Percentiles rank a stretch among this genome's conserved stretches.
Conservation (phyloP, 305 asterid genomes). For the Fraxinus paxiana region DNA sequence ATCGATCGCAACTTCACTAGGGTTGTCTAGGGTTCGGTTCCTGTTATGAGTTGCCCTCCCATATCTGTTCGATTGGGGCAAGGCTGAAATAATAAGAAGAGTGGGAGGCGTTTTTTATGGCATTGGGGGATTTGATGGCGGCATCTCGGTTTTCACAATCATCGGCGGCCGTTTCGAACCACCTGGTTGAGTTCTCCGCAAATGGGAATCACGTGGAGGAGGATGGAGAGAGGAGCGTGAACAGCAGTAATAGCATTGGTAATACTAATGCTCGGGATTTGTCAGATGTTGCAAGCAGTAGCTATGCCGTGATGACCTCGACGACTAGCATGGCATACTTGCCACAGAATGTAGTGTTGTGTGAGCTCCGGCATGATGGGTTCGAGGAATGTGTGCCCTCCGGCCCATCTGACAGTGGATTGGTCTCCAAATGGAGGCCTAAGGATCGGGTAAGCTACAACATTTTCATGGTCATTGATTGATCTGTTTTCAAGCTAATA, state of each 20-base stretch:
- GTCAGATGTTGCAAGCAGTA: constrained; percentile 63
- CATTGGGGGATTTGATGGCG: constrained; percentile 97
- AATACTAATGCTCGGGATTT: constrained; percentile 49
- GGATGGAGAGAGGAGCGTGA: constrained; percentile 48
- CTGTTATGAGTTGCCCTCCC: constrained; percentile 63
- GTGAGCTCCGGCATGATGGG: constrained; percentile 90
- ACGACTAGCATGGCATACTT: constrained; percentile 85
- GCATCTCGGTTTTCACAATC: constrained; percentile 70
- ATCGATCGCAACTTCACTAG: constrained; percentile 24
- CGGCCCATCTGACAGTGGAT: constrained; percentile 81
- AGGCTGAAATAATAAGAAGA: constrained; percentile 42
- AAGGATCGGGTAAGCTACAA: constrained; percentile 68
- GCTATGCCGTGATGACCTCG: constrained; percentile 51
- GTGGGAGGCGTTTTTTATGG: constrained; percentile 57
- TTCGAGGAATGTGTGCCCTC: constrained; percentile 72
- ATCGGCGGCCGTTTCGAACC: constrained; percentile 52
- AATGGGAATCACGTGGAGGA: constrained; percentile 46
- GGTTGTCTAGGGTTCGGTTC: constrained; percentile 42
- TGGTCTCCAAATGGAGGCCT: constrained; percentile 95
- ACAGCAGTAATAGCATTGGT: constrained; percentile 30
- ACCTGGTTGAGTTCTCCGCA: constrained; percentile 55
- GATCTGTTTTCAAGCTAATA: background rate
- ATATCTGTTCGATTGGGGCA: constrained; percentile 84
- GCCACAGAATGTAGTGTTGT: constrained; percentile 81
- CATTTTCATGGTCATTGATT: background rate